phyloP scores from a whole-genome alignment of 208 protist genomes.

The Acanthamoeba royreba region DNA sequence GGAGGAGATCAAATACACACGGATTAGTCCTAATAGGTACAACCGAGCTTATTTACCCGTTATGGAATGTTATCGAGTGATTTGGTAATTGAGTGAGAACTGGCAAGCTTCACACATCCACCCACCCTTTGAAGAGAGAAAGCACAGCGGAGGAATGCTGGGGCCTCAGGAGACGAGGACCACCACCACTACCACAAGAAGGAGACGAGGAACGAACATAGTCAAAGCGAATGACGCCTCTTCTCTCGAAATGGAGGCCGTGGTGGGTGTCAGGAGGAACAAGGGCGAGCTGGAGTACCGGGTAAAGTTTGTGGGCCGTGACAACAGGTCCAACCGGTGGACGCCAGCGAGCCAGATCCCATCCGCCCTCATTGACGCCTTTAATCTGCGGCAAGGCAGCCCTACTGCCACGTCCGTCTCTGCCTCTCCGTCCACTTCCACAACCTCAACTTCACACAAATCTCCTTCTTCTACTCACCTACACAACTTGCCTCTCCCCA shows the following conservation, averaged over 20 bases:
- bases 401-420: not conserved
- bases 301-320: not conserved
- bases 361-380: not conserved
- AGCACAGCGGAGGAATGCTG: too few relatives aligned
- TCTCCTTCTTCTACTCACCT: not conserved
- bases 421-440: not conserved
- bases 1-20: too few relatives aligned
- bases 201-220: too few relatives aligned
- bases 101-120: too few relatives aligned
- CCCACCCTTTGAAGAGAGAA: too few relatives aligned
- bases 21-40: too few relatives aligned
- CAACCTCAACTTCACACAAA: not conserved
- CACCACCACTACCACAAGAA: too few relatives aligned
- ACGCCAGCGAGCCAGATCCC: not conserved
- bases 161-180: too few relatives aligned
- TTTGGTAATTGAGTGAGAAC: too few relatives aligned
- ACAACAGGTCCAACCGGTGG: constrained; percentile 6
- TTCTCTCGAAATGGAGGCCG: not conserved
- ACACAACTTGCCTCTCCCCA: not conserved
- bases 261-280: not conserved
- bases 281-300: not conserved
- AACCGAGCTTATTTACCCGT: too few relatives aligned
- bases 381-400: not conserved
- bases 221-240: too few relatives aligned
- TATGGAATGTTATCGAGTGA: too few relatives aligned